A percentile compares a stretch with the other conserved stretches of the same genome.
Conservation (phyloP, 2,329 filamentous ascomycete genomes). For the Incumbomyces delicatus region DNA sequence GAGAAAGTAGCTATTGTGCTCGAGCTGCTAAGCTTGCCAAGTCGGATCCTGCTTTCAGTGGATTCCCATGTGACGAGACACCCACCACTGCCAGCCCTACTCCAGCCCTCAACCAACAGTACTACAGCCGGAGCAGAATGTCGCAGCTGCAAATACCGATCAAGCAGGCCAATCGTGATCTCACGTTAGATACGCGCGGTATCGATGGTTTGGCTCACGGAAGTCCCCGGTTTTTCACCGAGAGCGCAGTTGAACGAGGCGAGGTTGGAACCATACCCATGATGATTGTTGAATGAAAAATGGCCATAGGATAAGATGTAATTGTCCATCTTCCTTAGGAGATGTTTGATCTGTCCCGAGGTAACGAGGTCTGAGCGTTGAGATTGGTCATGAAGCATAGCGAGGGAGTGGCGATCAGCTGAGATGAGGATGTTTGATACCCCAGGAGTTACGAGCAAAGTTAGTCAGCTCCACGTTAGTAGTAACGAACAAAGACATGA, state of each 20-base stretch:
- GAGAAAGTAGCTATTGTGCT: not conserved
- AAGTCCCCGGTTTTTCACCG: constrained; percentile 1
- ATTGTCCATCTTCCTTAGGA: no score
- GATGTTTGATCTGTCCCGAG: no score
- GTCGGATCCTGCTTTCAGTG: not conserved
- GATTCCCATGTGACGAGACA: not conserved
- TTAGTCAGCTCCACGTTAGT: no score
- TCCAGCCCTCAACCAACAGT: not conserved
- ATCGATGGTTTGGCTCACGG: not conserved
- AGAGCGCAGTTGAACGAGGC: constrained; percentile 6
- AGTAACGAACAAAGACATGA: no score
- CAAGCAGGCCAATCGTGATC: not conserved
- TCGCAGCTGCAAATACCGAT: not conserved
- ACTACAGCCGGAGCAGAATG: not conserved
- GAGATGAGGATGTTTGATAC: no score
- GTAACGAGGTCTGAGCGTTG: no score
- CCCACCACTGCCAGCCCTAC: not conserved
- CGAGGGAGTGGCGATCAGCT: no score
- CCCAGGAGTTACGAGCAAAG: no score
- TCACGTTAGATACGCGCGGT: constrained; percentile 4
- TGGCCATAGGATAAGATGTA: no score
- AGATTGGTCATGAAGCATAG: no score
- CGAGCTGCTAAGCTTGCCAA: not conserved
- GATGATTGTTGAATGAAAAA: constrained; percentile 4
- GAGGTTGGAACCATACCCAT: constrained; percentile 7